A percentile compares a stretch with the other conserved stretches of the same genome.
Evolutionary conservation across 2,329 filamentous ascomycete genomes (phyloP).

Genomic region (Sclerotinia nivalis): DNA sequence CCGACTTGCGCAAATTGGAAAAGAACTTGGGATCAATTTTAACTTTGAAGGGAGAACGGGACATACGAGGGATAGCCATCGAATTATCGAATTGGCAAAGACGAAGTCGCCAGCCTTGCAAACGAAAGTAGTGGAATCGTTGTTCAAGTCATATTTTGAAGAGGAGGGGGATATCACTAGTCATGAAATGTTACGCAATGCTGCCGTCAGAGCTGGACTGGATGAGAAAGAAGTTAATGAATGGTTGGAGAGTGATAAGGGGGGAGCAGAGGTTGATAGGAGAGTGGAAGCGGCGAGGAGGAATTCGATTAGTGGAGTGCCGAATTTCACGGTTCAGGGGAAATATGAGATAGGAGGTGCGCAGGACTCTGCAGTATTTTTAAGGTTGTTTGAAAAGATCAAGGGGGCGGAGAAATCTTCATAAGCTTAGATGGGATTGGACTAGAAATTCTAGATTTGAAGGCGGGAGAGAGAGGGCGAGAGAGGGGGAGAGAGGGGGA

Average conservation of each 20-base stretch:
- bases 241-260: slow-evolving; percentile 56
- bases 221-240: slow-evolving; percentile 52
- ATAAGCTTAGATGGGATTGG: slow-evolving; percentile 26
- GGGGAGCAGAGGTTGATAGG: slow-evolving; percentile 48
- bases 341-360: slow-evolving; percentile 68
- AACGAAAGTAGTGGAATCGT: slow-evolving; percentile 59
- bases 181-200: slow-evolving; percentile 51
- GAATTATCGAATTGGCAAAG: slow-evolving; percentile 70
- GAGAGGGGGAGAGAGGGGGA: background rate
- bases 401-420: slow-evolving; percentile 38
- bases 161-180: slow-evolving; percentile 63
- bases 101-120: slow-evolving; percentile 53
- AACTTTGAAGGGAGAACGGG: slow-evolving; percentile 70
- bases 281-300: slow-evolving; percentile 43
- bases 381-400: slow-evolving; percentile 63
- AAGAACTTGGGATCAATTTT: slow-evolving; percentile 70
- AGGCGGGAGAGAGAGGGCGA: background rate
- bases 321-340: slow-evolving; percentile 72
- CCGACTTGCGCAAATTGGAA: slow-evolving; percentile 59
- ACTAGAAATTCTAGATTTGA: background rate
- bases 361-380: slow-evolving; percentile 67
- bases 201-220: slow-evolving; percentile 56
- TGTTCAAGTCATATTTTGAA: slow-evolving; percentile 69
- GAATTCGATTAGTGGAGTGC: slow-evolving; percentile 65
- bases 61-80: slow-evolving; percentile 77